Conservation (phyloP, 2,329 filamentous ascomycete genomes). For the Colletotrichum musae region DNA sequence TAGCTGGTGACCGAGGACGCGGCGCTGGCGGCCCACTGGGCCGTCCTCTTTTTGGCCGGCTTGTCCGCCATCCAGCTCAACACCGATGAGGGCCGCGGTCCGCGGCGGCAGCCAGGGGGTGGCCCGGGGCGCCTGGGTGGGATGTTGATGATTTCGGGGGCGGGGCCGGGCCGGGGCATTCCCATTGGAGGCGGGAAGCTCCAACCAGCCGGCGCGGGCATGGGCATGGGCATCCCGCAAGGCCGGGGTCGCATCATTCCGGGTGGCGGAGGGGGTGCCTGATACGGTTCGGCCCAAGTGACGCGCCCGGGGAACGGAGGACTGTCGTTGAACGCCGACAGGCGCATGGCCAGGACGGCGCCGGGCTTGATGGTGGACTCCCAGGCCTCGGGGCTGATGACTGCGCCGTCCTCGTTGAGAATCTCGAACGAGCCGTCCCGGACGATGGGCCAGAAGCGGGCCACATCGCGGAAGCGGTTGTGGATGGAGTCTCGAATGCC, state of each 20-base stretch:
- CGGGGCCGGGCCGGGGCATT: neutral
- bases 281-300: conserved; percentile 19
- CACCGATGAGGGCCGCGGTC: neutral
- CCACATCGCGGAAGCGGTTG: conserved; percentile 21
- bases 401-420: conserved; percentile 6
- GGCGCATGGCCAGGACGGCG: conserved; percentile 23
- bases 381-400: conserved; percentile 31
- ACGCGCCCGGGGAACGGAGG: no score
- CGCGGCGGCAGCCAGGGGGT: neutral
- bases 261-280: neutral
- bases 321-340: conserved; percentile 30
- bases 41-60: no score
- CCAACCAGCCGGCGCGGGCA: neutral
- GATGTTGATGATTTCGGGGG: conserved; percentile 6
- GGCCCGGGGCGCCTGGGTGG: neutral
- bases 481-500: conserved; percentile 26
- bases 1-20: neutral
- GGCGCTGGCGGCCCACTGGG: neutral
- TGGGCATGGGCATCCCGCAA: neutral
- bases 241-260: neutral
- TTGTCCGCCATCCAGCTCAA: conserved; percentile 10
- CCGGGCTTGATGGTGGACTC: conserved; percentile 30
- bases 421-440: conserved; percentile 29
- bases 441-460: conserved; percentile 26
- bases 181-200: neutral